phyloP scores from a whole-genome alignment of 177 flowering plant genomes.

The Vitis hybrid region DNA sequence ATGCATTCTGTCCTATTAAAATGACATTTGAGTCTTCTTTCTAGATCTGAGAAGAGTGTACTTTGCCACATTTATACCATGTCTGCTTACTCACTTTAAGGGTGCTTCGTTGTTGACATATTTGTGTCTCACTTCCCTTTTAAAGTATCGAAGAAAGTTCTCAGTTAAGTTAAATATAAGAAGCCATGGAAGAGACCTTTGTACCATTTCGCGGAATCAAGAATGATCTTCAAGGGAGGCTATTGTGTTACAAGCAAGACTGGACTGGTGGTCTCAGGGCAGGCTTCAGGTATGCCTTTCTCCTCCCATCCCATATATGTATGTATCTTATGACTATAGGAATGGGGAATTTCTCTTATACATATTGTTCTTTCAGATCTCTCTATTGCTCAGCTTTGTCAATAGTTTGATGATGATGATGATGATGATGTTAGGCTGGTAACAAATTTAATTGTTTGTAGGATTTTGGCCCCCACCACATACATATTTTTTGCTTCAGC shows the following conservation, averaged over 20 bases:
- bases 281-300: slow-evolving; percentile 34
- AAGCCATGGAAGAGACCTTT: slow-evolving; percentile 42
- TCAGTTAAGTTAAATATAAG: background rate
- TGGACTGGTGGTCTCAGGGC: slow-evolving; percentile 40
- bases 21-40: background rate
- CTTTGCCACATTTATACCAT: no score
- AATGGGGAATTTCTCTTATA: background rate
- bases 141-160: background rate
- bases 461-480: slow-evolving; percentile 48
- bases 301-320: background rate
- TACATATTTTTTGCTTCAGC: slow-evolving; percentile 48
- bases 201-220: slow-evolving; percentile 42
- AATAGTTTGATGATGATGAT: background rate
- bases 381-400: background rate
- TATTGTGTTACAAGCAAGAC: slow-evolving; percentile 46
- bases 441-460: slow-evolving; percentile 4
- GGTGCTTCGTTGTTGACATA: slow-evolving; percentile 1
- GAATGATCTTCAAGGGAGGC: slow-evolving; percentile 35
- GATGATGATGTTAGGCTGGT: background rate
- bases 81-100: background rate
- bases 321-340: background rate
- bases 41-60: background rate
- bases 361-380: background rate
- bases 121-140: background rate
- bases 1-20: no score